Conservation (phyloP, 179 eudicot species). For the Gypsophila paniculata region DNA sequence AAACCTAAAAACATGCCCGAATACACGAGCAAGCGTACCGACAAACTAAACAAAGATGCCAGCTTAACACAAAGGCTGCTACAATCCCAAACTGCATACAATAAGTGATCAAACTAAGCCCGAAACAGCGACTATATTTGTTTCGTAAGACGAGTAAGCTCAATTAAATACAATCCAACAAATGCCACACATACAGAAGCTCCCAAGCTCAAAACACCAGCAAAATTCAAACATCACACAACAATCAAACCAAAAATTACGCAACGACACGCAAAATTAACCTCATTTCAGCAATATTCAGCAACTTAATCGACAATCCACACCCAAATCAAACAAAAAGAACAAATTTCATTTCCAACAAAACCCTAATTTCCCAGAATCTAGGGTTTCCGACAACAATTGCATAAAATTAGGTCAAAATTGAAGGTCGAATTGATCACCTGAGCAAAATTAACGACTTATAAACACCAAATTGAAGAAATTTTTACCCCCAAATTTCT, state of each 20-base stretch:
- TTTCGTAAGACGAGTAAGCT: conserved; percentile 6
- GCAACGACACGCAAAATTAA: conserved; percentile 14
- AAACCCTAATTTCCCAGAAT: conserved; percentile 27
- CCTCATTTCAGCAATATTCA: conserved; percentile 10
- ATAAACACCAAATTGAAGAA: conserved; percentile 13
- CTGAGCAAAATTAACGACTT: conserved; percentile 21
- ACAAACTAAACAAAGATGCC: background rate
- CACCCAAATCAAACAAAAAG: conserved; percentile 17
- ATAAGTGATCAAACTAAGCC: background rate
- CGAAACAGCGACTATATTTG: background rate
- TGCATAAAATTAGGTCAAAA: conserved; percentile 31
- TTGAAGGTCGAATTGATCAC: conserved; percentile 31
- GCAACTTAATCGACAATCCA: conserved; percentile 2
- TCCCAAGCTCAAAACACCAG: conserved; percentile 12
- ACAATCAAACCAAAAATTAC: conserved; percentile 18
- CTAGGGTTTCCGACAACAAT: conserved; percentile 33
- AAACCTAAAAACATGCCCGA: no score
- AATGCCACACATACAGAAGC: conserved; percentile 29
- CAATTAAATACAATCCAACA: conserved; percentile 6
- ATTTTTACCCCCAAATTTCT: conserved; percentile 10
- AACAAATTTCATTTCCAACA: conserved; percentile 18
- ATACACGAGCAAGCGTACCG: background rate
- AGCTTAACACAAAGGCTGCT: background rate
- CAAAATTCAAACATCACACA: background rate
- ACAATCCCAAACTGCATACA: background rate